phyloP scores from a whole-genome alignment of 1,284 basidiomycete genomes.

The Crocinoboletus sp. region DNA sequence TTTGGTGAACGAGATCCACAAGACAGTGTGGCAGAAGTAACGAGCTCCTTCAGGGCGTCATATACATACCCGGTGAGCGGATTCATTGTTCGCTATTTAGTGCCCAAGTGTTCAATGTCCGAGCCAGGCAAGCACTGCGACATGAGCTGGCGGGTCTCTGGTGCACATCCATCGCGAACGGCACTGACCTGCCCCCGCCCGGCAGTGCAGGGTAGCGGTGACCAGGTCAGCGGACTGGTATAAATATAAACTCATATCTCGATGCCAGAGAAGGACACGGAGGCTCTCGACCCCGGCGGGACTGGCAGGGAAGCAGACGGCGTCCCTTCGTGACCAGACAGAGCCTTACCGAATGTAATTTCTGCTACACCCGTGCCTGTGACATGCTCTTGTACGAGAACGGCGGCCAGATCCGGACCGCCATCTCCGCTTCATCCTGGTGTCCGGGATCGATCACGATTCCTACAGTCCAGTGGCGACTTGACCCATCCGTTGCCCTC shows the following conservation, averaged over 20 bases:
- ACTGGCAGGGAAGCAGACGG: slow-evolving; percentile 3
- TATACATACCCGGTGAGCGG: too few species aligned
- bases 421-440: slow-evolving; percentile 8
- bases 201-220: not conserved
- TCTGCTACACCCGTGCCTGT: slow-evolving; percentile 4
- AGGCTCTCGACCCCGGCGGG: slow-evolving; percentile 7
- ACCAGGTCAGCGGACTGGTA: not conserved
- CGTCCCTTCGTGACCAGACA: slow-evolving; percentile 4
- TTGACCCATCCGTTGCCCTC: slow-evolving; percentile 12
- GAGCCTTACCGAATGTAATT: slow-evolving; percentile 6
- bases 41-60: not conserved
- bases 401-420: not conserved
- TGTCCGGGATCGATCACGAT: slow-evolving; percentile 1
- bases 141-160: not conserved
- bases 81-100: not conserved
- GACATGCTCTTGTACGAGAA: slow-evolving; percentile 15
- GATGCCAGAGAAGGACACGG: slow-evolving; percentile 7
- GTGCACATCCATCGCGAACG: not conserved
- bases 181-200: not conserved
- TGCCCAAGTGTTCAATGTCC: slow-evolving; percentile 5
- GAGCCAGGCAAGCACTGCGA: slow-evolving; percentile 2
- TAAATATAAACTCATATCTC: not conserved
- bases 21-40: not conserved
- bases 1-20: not conserved
- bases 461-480: slow-evolving; percentile 16